phyloP scores from a whole-genome alignment of 176 grass and related monocot genomes.

The Sorghum bicolor region DNA sequence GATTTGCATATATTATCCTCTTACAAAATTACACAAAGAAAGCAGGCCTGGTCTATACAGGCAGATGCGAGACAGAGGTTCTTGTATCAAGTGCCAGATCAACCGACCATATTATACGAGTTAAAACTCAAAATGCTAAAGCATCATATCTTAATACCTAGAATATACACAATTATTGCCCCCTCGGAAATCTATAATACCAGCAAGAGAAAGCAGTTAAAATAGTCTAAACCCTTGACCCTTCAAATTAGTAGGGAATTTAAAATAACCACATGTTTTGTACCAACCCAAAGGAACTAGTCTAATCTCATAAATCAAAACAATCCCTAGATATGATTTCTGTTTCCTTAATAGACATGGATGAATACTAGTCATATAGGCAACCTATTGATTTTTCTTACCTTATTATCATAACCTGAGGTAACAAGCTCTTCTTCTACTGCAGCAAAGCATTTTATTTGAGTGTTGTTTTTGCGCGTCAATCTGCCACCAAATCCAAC shows the following conservation, averaged over 20 bases:
- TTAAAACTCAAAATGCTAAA: conserved; percentile 1
- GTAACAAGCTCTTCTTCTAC: conserved; percentile 77
- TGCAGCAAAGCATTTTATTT: conserved; percentile 92
- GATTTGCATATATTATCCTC: conserved; percentile 8
- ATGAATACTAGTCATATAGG: conserved; percentile 6
- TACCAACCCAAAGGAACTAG: background rate
- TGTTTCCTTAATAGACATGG: conserved; percentile 1
- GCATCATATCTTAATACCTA: background rate
- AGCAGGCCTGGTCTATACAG: background rate
- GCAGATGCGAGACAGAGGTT: background rate
- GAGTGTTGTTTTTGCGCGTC: conserved; percentile 74
- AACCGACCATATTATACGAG: background rate
- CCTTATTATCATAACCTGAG: conserved; percentile 96
- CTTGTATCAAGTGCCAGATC: background rate
- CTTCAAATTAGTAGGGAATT: background rate
- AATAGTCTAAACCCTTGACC: background rate
- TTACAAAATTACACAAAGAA: background rate
- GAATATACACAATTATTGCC: conserved; percentile 17
- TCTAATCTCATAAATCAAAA: background rate
- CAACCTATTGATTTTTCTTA: conserved; percentile 25
- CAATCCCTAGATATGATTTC: background rate
- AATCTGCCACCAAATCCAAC: conserved; percentile 83
- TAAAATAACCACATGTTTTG: background rate
- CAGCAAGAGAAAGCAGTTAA: conserved; percentile 8
- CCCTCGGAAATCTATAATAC: background rate